Percentiles rank a stretch among this genome's conserved stretches.
Evolutionary conservation across 2,329 filamentous ascomycete species (phyloP).

Genomic region (Didymella segeticola): DNA sequence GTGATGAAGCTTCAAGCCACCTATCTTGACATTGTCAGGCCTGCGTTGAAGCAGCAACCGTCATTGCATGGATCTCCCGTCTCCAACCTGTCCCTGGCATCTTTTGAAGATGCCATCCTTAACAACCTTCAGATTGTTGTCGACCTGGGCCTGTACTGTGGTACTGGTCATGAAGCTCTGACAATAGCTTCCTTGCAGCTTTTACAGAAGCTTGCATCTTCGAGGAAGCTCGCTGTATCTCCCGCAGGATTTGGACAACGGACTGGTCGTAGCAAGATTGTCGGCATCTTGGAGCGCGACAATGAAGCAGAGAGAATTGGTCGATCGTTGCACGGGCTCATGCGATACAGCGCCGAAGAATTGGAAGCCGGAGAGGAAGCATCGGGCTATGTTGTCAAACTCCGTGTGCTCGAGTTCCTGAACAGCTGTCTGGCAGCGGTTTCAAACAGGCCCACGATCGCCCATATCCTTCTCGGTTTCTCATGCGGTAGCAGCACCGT

Average conservation of each 20-base stretch:
- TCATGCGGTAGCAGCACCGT: constrained; percentile 75
- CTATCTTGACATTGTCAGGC: constrained; percentile 86
- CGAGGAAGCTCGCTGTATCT: constrained; percentile 76
- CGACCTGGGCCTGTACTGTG: constrained; percentile 85
- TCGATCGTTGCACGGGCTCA: constrained; percentile 71
- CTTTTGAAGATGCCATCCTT: constrained; percentile 89
- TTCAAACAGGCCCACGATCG: constrained; percentile 81
- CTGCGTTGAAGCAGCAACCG: constrained; percentile 72
- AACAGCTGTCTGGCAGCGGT: constrained; percentile 78
- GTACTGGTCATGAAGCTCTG: constrained; percentile 80
- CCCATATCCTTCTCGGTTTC: constrained; percentile 90
- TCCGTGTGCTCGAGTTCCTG: constrained; percentile 84
- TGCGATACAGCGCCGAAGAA: constrained; percentile 72
- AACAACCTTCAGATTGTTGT: constrained; percentile 80
- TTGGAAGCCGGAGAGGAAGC: constrained; percentile 73
- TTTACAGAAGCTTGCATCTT: constrained; percentile 84
- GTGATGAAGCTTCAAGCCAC: constrained; percentile 88
- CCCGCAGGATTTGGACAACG: constrained; percentile 68
- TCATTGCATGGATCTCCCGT: constrained; percentile 67
- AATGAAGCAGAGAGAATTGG: constrained; percentile 82
- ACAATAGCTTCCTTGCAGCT: constrained; percentile 82
- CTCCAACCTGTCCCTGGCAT: constrained; percentile 78
- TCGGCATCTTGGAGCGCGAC: constrained; percentile 85
- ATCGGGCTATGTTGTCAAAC: constrained; percentile 79
- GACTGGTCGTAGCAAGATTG: constrained; percentile 78